phyloP scores from a whole-genome alignment of 2,329 filamentous ascomycete genomes.

The Sphaerostilbella broomeana region DNA sequence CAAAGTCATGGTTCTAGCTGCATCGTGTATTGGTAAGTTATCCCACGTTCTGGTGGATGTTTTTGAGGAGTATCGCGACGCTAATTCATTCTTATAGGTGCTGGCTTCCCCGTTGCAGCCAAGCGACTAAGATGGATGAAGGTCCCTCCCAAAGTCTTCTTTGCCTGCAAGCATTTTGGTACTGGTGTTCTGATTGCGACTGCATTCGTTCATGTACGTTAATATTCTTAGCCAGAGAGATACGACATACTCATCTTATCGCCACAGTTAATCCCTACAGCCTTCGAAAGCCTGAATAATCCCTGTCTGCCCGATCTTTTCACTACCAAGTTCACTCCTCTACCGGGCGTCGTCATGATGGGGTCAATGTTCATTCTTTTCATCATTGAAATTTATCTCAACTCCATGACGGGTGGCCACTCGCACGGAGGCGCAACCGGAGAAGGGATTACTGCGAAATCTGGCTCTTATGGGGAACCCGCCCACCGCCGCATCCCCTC shows the following conservation, averaged over 20 bases:
- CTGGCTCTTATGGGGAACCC: background rate
- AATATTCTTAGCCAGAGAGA: background rate
- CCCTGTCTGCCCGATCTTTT: slow-evolving; percentile 55
- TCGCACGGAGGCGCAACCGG: slow-evolving; percentile 52
- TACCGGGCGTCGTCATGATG: slow-evolving; percentile 62
- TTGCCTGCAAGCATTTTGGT: slow-evolving; percentile 60
- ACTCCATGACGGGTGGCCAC: slow-evolving; percentile 52
- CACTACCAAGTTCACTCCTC: slow-evolving; percentile 52
- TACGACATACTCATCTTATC: slow-evolving; percentile 3
- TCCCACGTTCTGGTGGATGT: background rate
- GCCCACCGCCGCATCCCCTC: background rate
- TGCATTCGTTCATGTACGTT: slow-evolving; percentile 61
- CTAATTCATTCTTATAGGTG: slow-evolving; percentile 25
- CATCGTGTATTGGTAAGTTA: slow-evolving; percentile 21
- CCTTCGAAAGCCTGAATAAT: slow-evolving; percentile 46
- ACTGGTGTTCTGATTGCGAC: slow-evolving; percentile 68
- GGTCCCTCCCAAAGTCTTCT: slow-evolving; percentile 51
- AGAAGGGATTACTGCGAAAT: background rate
- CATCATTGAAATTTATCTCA: slow-evolving; percentile 55
- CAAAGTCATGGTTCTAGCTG: slow-evolving; percentile 23
- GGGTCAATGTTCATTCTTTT: slow-evolving; percentile 54
- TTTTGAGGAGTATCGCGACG: slow-evolving; percentile 8
- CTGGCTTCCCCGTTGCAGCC: slow-evolving; percentile 46
- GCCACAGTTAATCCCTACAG: slow-evolving; percentile 54
- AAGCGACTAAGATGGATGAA: slow-evolving; percentile 54